Evolutionary conservation across 2,329 filamentous ascomycete species (phyloP).

Genomic region (Colletotrichum liaoningense): DNA sequence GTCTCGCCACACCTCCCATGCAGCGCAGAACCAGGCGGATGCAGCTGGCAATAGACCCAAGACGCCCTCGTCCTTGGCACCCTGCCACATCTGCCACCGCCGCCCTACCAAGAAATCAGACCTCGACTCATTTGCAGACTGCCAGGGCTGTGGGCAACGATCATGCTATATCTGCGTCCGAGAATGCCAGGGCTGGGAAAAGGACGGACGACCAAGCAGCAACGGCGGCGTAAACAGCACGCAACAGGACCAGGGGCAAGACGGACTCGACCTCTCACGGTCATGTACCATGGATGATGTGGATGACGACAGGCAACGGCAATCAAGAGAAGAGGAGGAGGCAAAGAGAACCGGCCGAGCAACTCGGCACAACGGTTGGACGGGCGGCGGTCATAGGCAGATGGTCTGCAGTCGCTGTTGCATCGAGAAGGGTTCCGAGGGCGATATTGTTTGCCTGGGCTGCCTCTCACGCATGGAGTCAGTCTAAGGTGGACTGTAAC

Average conservation of each 20-base stretch:
- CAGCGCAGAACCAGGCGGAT: conserved; percentile 13
- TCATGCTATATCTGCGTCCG: conserved; percentile 78
- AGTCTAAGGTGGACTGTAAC: conserved; percentile 40
- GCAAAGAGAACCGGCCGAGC: neutral
- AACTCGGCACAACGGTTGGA: conserved; percentile 46
- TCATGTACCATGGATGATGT: conserved; percentile 65
- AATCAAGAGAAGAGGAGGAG: conserved; percentile 24
- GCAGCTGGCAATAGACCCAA: conserved; percentile 13
- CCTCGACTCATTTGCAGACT: conserved; percentile 74
- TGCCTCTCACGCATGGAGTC: conserved; percentile 63
- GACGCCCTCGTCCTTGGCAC: conserved; percentile 51
- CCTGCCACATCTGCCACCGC: conserved; percentile 77
- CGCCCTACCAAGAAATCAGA: conserved; percentile 74
- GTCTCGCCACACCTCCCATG: conserved; percentile 1
- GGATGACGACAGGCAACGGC: conserved; percentile 45
- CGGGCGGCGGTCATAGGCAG: conserved; percentile 57
- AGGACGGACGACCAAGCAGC: conserved; percentile 36
- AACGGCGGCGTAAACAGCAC: conserved; percentile 21
- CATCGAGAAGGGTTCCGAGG: conserved; percentile 72
- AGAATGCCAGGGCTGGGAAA: conserved; percentile 65
- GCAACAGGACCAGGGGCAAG: conserved; percentile 30
- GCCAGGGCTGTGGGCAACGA: conserved; percentile 69
- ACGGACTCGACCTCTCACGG: conserved; percentile 45
- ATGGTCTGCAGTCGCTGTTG: conserved; percentile 77
- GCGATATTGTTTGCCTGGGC: conserved; percentile 74